Conservation (phyloP, 805 yeast species). For the Ogataea neopini region DNA sequence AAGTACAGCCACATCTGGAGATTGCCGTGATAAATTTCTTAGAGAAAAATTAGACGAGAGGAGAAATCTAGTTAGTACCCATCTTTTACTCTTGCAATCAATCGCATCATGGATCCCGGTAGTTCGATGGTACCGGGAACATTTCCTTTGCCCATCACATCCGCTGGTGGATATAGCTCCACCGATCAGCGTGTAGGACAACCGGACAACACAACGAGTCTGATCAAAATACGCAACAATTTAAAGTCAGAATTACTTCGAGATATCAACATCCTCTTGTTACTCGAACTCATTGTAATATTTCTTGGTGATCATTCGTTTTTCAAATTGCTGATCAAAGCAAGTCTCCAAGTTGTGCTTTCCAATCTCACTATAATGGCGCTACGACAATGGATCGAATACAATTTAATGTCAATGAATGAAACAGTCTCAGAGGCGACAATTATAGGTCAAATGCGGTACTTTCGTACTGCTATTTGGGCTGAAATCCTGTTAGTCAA, state of each 20-base stretch:
- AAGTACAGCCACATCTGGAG: not conserved
- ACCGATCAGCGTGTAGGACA: not conserved
- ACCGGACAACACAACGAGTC: not conserved
- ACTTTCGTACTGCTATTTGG: constrained; percentile 17
- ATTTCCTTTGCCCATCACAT: constrained; percentile 4
- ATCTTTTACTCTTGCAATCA: too few relatives aligned
- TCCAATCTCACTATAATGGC: constrained; percentile 18
- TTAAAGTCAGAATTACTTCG: constrained; percentile 16
- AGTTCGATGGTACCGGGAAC: constrained; percentile 8
- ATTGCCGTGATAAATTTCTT: not conserved
- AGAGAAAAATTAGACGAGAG: not conserved
- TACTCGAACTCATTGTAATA: constrained; percentile 22
- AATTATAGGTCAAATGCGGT: constrained; percentile 12
- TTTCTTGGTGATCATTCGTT: constrained; percentile 30
- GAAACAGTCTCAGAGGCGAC: constrained; percentile 14
- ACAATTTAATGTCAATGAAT: constrained; percentile 13
- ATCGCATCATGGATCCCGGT: not conserved
- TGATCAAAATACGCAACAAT: constrained; percentile 21
- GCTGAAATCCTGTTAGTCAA: constrained; percentile 21
- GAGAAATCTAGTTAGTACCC: too few relatives aligned
- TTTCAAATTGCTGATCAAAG: constrained; percentile 23
- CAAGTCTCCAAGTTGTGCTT: constrained; percentile 22
- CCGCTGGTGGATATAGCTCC: not conserved
- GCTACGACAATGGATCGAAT: constrained; percentile 22
- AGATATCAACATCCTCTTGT: constrained; percentile 16